Base-by-base conservation (phyloP, 768 basidiomycete genomes). In the Lenzites betulinus region DNA sequence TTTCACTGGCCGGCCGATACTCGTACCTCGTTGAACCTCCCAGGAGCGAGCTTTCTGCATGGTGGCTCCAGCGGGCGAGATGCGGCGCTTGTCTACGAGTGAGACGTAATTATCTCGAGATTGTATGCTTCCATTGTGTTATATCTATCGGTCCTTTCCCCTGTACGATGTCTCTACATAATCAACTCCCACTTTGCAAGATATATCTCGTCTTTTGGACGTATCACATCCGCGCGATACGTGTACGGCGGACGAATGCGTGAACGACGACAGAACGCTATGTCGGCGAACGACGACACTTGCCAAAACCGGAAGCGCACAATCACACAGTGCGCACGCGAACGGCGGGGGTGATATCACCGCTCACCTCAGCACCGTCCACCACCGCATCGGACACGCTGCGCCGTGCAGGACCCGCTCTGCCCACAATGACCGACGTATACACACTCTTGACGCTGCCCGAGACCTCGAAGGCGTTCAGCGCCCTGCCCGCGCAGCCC, bases 381-480 rank as follows among this genome's bases (percentile, higher is more conserved):
- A 44, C 23, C 8, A 54, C 23, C 8, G 22, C 20, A 11, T 33
- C 30, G 30, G 30, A 33, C 30, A 33, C 4, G 30, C 6, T 11
- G 11, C 4, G 30, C 6, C 30, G 11, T 11, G 30, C 30, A 11
- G 11, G 30, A 33, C 30, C 23, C 25, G 16, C 28, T 16, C 30
- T 22, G 33, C 46, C 22, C 30, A 13, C 6, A 3, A 67, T 67
- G 66, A 48, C 62, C 23, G 70, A 71, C 58, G 59, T 71, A 16
- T 69, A 52, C 60, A 65, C 64, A 8, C 61, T 71, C 15, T 54
- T 72, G 8, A 64, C 60, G 36, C 55, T 72, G 2, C 70, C 71
- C 1, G 47, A 43, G 25, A 54, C 63, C 9, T 69, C 71, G 26
- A 39, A 65, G 20, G 71, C 70, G 12, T 72, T 69, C 55, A 62